These are phyloP conservation scores for Hordeum pubiflorum DNA, from an alignment of 202 grass and related monocot genomes.

Conservation along the genomic window DNA sequence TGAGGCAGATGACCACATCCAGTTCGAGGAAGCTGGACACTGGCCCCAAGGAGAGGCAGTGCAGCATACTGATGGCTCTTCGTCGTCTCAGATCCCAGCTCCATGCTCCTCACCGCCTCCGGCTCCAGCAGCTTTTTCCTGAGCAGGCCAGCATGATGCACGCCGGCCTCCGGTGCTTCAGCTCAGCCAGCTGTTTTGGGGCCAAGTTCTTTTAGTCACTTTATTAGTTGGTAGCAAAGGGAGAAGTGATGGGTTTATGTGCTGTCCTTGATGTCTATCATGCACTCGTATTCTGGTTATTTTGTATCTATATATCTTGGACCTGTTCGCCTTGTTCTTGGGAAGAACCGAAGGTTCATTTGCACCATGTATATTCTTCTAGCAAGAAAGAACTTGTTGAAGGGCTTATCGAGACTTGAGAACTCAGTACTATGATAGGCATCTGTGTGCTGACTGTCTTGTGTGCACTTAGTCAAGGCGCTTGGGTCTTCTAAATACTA, in stretches of 20 bases:
- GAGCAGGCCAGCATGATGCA: neutral
- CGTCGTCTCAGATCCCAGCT: neutral
- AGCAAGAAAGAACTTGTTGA: neutral
- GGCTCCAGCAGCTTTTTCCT: neutral
- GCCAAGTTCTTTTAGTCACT: neutral
- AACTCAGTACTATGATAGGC: neutral
- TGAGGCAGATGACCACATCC: neutral
- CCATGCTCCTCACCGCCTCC: neutral
- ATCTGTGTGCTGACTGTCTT: neutral
- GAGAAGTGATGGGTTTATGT: neutral
- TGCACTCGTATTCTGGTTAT: neutral
- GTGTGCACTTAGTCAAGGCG: neutral
- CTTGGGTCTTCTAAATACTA: neutral
- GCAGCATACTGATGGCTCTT: neutral
- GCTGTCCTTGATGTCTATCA: neutral
- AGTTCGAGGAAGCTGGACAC: neutral
- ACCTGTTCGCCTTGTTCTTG: neutral
- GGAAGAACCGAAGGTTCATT: no score
- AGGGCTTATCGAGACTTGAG: neutral
- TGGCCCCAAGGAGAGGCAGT: neutral
- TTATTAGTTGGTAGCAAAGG: constrained; percentile 9
- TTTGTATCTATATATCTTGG: constrained; percentile 17
- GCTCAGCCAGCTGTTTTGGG: neutral
- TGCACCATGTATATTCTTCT: neutral
- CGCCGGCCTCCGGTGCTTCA: neutral